Conservation (phyloP, 2,329 filamentous ascomycete genomes). For the Trichoderma atrobrunneum region DNA sequence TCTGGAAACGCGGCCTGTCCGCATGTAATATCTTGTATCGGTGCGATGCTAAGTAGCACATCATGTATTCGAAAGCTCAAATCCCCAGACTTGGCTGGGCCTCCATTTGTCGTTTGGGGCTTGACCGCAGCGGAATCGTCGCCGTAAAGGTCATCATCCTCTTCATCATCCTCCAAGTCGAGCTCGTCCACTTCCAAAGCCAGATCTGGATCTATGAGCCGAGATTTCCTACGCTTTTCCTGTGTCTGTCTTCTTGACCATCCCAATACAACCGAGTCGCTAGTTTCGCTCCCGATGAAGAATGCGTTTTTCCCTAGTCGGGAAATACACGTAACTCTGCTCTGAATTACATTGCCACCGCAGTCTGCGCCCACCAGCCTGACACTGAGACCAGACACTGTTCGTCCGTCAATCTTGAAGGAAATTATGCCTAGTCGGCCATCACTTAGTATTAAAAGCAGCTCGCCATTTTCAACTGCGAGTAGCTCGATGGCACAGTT, state of each 20-base stretch:
- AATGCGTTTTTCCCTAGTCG: conserved; percentile 65
- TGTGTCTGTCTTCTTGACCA: conserved; percentile 69
- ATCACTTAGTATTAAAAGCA: conserved; percentile 76
- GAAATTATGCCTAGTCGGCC: conserved; percentile 72
- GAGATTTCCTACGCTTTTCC: conserved; percentile 63
- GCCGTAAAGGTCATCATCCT: conserved; percentile 58
- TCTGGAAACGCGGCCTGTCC: conserved; percentile 54
- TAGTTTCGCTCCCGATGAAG: conserved; percentile 82
- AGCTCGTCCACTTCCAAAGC: conserved; percentile 51
- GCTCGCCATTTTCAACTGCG: conserved; percentile 72
- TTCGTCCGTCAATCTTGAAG: conserved; percentile 86
- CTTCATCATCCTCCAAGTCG: conserved; percentile 60
- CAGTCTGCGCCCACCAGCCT: conserved; percentile 60
- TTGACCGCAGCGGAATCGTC: conserved; percentile 64
- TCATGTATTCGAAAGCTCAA: conserved; percentile 77
- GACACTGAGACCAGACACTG: conserved; percentile 81
- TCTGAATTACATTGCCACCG: conserved; percentile 61
- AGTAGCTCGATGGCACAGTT: conserved; percentile 74
- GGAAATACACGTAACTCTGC: conserved; percentile 65
- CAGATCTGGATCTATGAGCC: conserved; percentile 53
- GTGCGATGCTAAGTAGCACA: conserved; percentile 71
- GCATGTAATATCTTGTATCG: conserved; percentile 71
- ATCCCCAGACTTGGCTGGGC: conserved; percentile 54
- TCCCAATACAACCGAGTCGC: conserved; percentile 76
- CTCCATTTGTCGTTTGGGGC: conserved; percentile 37